Conservation (phyloP, 2,329 filamentous ascomycete species). For the Trichophyton rubrum region DNA sequence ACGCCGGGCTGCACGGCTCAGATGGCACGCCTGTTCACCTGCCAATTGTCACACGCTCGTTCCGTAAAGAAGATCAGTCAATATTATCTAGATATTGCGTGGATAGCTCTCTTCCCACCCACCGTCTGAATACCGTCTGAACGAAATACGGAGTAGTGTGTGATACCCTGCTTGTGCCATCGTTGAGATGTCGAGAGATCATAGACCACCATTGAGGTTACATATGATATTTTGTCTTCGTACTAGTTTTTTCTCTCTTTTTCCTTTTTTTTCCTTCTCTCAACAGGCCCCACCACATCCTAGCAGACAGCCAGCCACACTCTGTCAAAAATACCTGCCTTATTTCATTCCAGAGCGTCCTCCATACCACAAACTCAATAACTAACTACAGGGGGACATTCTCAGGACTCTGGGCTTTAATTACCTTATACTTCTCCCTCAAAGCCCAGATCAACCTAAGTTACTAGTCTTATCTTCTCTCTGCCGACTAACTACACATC, state of each 20-base stretch:
- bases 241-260: background rate
- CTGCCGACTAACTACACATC: background rate
- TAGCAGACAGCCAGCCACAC: background rate
- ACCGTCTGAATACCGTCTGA: no score
- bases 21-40: background rate
- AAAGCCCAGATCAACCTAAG: background rate
- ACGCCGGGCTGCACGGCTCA: background rate
- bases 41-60: background rate
- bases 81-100: background rate
- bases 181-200: background rate
- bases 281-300: background rate
- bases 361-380: background rate
- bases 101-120: background rate
- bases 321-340: background rate
- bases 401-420: background rate
- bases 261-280: background rate
- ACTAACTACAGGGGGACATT: background rate
- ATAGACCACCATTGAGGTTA: background rate
- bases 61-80: background rate
- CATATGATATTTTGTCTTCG: background rate
- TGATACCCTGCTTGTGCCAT: background rate
- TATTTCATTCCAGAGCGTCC: background rate
- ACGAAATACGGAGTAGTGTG: background rate
- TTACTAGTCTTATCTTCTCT: background rate
- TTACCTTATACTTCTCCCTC: background rate